phyloP scores from a whole-genome alignment of 2,329 filamentous ascomycete genomes.

The Aspergillus amoenus region DNA sequence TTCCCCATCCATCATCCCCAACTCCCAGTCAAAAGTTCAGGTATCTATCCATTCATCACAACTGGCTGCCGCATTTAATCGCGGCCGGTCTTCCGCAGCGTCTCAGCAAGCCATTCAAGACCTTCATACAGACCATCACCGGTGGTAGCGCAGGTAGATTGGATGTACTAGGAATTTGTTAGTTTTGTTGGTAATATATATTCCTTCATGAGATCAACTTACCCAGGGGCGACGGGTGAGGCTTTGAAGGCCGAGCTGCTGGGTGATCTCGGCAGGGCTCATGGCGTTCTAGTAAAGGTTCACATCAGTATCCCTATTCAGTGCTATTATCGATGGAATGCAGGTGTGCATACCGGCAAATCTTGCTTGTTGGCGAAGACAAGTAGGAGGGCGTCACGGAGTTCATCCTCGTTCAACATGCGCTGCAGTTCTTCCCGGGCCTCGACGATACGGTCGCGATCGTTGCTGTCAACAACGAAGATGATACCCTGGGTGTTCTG shows the following conservation, averaged over 20 bases:
- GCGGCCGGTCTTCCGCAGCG: conserved; percentile 69
- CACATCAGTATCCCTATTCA: conserved; percentile 29
- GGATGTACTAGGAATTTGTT: conserved; percentile 72
- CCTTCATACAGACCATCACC: conserved; percentile 99
- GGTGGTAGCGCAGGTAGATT: conserved; percentile 98
- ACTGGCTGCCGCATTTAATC: conserved; percentile 39
- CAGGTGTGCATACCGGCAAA: conserved; percentile 71
- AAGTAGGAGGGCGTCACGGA: conserved; percentile 92
- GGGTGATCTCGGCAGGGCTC: conserved; percentile 99
- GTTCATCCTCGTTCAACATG: conserved; percentile 98
- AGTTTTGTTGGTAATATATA: neutral
- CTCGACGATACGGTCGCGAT: conserved; percentile 96
- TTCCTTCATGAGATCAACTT: conserved; percentile 49
- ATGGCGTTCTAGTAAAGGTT: conserved; percentile 76
- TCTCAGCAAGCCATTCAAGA: conserved; percentile 88
- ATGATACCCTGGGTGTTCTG: conserved; percentile 99
- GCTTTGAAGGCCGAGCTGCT: conserved; percentile 99
- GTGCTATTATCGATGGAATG: neutral
- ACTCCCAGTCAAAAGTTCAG: conserved; percentile 37
- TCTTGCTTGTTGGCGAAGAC: conserved; percentile 99
- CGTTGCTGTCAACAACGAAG: conserved; percentile 99
- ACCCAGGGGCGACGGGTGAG: conserved; percentile 99
- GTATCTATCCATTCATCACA: conserved; percentile 35
- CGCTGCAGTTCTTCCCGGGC: conserved; percentile 94
- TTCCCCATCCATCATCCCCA: conserved; percentile 37